Evolutionary conservation across 345 rosid species (phyloP), one percentile per base, ranked within the genome.

Genomic region (Lenwebbia sp.): DNA sequence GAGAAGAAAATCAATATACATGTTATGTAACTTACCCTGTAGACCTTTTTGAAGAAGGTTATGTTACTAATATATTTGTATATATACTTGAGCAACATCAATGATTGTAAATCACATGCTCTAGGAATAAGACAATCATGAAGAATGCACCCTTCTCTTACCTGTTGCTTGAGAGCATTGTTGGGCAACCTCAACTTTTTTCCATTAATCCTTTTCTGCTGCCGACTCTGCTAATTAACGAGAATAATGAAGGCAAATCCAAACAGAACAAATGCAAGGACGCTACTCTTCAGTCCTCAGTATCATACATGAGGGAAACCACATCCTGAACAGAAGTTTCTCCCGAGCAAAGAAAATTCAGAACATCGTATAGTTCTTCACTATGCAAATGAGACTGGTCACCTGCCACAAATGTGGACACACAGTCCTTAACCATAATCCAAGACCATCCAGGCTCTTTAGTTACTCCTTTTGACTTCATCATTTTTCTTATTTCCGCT

Each of bases 401-500:
- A 41, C 95, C 92, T 70, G 99, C 92, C 26, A 91, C 92, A 90
- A 95, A 97, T 44, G 93, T 91, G 83, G 91, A 89, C 86, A 92
- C 85, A 62, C 15, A 70, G 86, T 93, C 94, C 88, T 90, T 92
- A 76, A 95, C 78, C 90, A 92, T 92, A 83, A 95, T 92, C 94
- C 93, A 95, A 86, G 99, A 94, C 94, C 95, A 94, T 83, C 99
- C 98, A 1, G 95, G 96, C 88, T 96, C 99, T 92, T 97, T 97
- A 84, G 90, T 88, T 82, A 94, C 88, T 12, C 99, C 97, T 88
- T 92, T 97, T 52, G 92, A 88, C 87, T 89, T 95, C 98, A 96
- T 93, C 88, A 51, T 85, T 91, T 90, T 94, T 90, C 98, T 92
- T 57, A 91, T 90, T 60, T 86, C 88, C 15, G 98, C 99, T 53